A percentile compares a stretch with the other conserved stretches of the same genome.
Conservation (phyloP, 1,284 basidiomycete species). For the Microbotryomycetes sp. region DNA sequence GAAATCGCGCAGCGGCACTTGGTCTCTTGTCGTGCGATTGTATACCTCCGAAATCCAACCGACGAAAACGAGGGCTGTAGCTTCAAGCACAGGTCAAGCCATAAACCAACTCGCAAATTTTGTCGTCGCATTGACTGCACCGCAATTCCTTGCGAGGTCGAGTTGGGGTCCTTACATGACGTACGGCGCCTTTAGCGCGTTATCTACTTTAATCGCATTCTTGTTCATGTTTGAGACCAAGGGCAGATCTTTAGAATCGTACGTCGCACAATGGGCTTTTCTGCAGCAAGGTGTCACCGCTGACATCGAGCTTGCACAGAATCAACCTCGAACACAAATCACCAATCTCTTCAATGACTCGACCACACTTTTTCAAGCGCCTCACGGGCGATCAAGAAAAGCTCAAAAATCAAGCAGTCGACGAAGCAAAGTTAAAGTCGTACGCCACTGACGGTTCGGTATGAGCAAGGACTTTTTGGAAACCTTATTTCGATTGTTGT, state of each 20-base stretch:
- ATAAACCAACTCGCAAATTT: conserved; percentile 48
- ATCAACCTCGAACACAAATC: too few relatives aligned
- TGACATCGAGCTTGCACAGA: too few relatives aligned
- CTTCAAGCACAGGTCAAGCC: conserved; percentile 44
- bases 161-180: conserved; percentile 50
- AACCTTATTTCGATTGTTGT: background rate
- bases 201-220: conserved; percentile 13
- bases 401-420: too few relatives aligned
- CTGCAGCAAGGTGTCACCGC: too few relatives aligned
- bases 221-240: conserved; percentile 20
- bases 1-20: background rate
- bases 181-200: conserved; percentile 13
- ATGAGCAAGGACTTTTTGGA: background rate
- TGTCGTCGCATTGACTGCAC: conserved; percentile 47
- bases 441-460: background rate
- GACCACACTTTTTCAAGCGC: too few relatives aligned
- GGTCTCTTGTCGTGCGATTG: conserved; percentile 38
- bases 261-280: background rate
- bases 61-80: conserved; percentile 42
- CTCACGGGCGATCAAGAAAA: too few relatives aligned
- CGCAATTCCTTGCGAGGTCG: conserved; percentile 47
- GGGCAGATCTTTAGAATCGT: conserved; percentile 18
- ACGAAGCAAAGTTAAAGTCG: too few relatives aligned
- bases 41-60: conserved; percentile 47
- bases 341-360: too few relatives aligned